A percentile compares a stretch with the other conserved stretches of the same genome.
Evolutionary conservation across 192 early-diverging fungal species (phyloP).

Genomic region (Mortierella claussenii): DNA sequence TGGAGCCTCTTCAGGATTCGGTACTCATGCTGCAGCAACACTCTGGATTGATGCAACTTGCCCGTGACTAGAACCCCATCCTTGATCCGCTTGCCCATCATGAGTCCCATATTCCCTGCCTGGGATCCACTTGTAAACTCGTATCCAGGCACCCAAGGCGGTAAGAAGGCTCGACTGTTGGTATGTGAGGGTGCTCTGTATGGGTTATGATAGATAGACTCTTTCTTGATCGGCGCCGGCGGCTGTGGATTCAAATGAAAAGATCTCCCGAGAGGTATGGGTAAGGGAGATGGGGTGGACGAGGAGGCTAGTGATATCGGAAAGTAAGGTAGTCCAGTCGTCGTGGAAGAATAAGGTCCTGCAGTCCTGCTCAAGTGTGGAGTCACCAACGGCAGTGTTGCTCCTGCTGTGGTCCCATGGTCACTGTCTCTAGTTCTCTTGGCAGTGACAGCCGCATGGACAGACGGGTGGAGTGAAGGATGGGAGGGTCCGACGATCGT

Average conservation of each 20-base stretch:
- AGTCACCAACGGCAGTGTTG: neutral
- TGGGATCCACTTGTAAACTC: constrained; percentile 44
- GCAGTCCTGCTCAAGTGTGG: neutral
- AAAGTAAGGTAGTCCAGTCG: neutral
- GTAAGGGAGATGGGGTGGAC: no score
- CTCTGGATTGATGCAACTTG: constrained; percentile 26
- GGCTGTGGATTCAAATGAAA: constrained; percentile 14
- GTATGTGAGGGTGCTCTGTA: constrained; percentile 32
- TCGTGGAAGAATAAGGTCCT: constrained; percentile 15
- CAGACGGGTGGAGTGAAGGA: no score
- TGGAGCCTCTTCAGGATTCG: constrained; percentile 33
- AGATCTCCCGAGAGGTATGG: neutral
- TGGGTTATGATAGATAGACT: constrained; percentile 29
- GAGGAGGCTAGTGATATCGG: no score
- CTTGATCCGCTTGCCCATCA: constrained; percentile 44
- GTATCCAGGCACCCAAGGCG: constrained; percentile 29
- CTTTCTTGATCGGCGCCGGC: constrained; percentile 14
- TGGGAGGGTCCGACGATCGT: neutral
- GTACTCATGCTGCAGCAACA: constrained; percentile 44
- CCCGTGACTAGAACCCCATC: constrained; percentile 36
- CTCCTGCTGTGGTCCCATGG: neutral
- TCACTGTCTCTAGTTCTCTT: neutral
- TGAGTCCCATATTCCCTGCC: constrained; percentile 45
- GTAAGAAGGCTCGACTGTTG: constrained; percentile 31
- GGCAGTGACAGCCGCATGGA: no score